Evolutionary conservation across 179 eudicot genomes (phyloP), one percentile per base, ranked within the genome.

Genomic region (Spinacia oleracea): DNA sequence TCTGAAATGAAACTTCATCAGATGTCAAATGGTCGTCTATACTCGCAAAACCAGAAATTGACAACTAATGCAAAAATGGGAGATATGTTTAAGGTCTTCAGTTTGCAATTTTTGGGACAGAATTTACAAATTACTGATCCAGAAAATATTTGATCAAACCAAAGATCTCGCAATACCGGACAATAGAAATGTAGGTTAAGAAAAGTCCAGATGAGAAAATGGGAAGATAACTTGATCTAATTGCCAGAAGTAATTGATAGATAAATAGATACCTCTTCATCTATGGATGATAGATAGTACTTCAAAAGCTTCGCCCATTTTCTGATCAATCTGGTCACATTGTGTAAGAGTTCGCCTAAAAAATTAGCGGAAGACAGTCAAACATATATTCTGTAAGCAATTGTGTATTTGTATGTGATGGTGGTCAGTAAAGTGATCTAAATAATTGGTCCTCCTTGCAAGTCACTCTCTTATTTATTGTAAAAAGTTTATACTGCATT

Each of bases 251-350:
- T 71, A 23, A 32, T 20, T 25, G 60, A 51, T 29, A 73, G 25
- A 50, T 67, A 93, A 50, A 51, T 29, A 73, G 25, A 50, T 67
- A 93, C 98, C 98, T 94, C 91, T 86, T 94, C 98, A 60, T 94
- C 98, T 70, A 87, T 73, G 84, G 91, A 85, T 21, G 88, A 78
- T 66, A 94, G 83, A 77, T 91, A 94, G 82, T 85, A 86, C 83
- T 90, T 92, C 43, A 94, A 80, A 74, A 94, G 85, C 82, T 78
- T 88, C 67, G 85, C 72, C 97, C 97, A 94, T 48, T 88, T 92
- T 72, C 72, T 72, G 66, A 86, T 78, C 79, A 89, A 87, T 51
- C 68, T 81, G 34, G 79, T 81, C 71, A 87, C 90, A 77, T 83
- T 94, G 42, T 64, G 76, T 63, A 80, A 77, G 77, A 94, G 87